A percentile compares a stretch with the other conserved stretches of the same genome.
Conservation (phyloP, 1,139 yeast species). For the Magnusiomyces clavatus region DNA sequence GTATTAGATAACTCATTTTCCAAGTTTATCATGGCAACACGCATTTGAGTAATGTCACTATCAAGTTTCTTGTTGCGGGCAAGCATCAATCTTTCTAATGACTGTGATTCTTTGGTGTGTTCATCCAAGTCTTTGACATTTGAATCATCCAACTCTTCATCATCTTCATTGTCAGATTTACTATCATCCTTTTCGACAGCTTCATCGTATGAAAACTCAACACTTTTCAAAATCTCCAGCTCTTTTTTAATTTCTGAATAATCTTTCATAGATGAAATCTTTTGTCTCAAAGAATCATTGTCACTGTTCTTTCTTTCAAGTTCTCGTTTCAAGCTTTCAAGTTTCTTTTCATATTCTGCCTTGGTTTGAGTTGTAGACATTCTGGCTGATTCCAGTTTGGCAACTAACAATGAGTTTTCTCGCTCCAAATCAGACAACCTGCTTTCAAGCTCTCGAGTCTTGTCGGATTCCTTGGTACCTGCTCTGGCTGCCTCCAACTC, state of each 20-base stretch:
- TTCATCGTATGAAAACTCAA: conserved; percentile 43
- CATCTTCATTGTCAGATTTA: conserved; percentile 27
- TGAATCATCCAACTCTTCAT: conserved; percentile 27
- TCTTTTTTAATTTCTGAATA: conserved; percentile 77
- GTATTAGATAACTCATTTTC: conserved; percentile 36
- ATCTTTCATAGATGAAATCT: conserved; percentile 67
- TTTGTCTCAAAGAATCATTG: conserved; percentile 41
- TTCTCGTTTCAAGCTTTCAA: conserved; percentile 41
- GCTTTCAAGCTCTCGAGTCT: conserved; percentile 32
- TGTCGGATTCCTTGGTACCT: conserved; percentile 42
- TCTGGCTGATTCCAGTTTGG: conserved; percentile 43
- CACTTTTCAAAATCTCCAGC: conserved; percentile 59
- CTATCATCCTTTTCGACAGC: conserved; percentile 27
- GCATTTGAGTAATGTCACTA: conserved; percentile 49
- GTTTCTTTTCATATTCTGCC: conserved; percentile 27
- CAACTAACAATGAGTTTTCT: conserved; percentile 51
- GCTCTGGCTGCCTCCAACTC: conserved; percentile 50
- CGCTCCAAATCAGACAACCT: conserved; percentile 34
- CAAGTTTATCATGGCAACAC: conserved; percentile 46
- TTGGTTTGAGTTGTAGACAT: conserved; percentile 18
- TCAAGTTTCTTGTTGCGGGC: conserved; percentile 55
- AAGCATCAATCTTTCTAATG: conserved; percentile 39
- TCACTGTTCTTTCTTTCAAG: conserved; percentile 43
- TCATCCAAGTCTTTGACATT: conserved; percentile 25
- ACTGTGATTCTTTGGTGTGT: conserved; percentile 26